Conservation (phyloP, 2,329 filamentous ascomycete species). For the Trichoderma semiorbis region DNA sequence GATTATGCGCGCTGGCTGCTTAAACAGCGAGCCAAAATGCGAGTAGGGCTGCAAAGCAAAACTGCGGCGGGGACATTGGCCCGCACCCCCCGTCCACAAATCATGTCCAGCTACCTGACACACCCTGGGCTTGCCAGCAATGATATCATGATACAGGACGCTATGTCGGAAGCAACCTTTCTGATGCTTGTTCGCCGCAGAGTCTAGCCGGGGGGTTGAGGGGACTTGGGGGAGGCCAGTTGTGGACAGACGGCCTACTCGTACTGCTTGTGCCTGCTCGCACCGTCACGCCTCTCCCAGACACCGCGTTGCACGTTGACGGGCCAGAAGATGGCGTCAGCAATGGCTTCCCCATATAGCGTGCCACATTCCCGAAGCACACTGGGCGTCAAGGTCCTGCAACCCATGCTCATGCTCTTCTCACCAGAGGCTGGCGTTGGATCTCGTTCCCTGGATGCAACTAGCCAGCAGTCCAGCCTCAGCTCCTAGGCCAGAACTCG, state of each 20-base stretch:
- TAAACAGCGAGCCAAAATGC: background rate
- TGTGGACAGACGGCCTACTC: background rate
- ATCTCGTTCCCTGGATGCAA: constrained; percentile 2
- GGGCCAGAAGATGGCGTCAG: constrained; percentile 16
- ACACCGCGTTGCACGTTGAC: constrained; percentile 12
- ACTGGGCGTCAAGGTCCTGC: constrained; percentile 5
- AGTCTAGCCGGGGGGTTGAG: constrained; percentile 14
- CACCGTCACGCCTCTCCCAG: background rate
- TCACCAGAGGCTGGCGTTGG: constrained; percentile 3
- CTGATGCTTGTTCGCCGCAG: constrained; percentile 18
- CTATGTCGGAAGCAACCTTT: constrained; percentile 22
- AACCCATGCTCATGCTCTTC: constrained; percentile 17
- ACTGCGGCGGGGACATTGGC: constrained; percentile 15
- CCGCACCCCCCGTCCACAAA: constrained; percentile 17
- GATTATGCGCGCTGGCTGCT: constrained; percentile 14
- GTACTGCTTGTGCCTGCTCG: background rate
- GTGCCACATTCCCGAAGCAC: constrained; percentile 17
- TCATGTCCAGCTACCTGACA: constrained; percentile 15
- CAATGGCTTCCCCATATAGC: constrained; percentile 16
- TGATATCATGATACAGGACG: constrained; percentile 34
- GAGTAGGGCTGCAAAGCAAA: constrained; percentile 17
- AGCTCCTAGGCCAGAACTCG: background rate
- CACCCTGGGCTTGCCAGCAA: constrained; percentile 18
- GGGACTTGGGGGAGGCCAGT: background rate
- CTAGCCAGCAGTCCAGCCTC: constrained; percentile 12